Conservation (phyloP, 2,329 filamentous ascomycete genomes). For the Colletotrichum cuscutae region DNA sequence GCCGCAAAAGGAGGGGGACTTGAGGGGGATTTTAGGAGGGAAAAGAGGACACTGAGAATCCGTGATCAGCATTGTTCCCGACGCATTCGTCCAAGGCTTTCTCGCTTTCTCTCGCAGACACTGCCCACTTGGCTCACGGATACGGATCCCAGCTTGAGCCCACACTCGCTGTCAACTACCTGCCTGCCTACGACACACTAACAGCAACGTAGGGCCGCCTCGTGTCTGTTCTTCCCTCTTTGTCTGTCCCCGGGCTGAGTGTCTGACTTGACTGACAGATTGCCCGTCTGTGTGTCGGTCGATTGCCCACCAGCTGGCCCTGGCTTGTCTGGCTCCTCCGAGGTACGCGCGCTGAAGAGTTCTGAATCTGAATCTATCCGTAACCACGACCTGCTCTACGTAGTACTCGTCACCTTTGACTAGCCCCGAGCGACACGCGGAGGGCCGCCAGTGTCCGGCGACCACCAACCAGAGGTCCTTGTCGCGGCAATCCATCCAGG, state of each 20-base stretch:
- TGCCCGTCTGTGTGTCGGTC: conserved; percentile 16
- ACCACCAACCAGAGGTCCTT: neutral
- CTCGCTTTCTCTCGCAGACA: conserved; percentile 17
- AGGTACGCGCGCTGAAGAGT: conserved; percentile 10
- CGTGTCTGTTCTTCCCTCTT: conserved; percentile 4
- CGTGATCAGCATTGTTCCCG: conserved; percentile 5
- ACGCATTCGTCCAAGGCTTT: conserved; percentile 28
- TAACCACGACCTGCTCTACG: neutral
- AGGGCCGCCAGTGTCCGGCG: neutral
- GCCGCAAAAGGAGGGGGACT: conserved; percentile 1
- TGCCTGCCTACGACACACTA: conserved; percentile 5
- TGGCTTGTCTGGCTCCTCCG: neutral
- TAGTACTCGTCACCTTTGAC: conserved; percentile 5
- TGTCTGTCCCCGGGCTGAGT: neutral
- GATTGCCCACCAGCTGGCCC: neutral
- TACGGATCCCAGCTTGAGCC: neutral
- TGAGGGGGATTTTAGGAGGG: neutral
- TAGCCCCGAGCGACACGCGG: neutral
- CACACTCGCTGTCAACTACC: neutral
- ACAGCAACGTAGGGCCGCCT: neutral
- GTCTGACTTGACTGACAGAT: conserved; percentile 7
- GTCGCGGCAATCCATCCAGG: conserved; percentile 2
- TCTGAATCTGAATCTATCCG: conserved; percentile 4
- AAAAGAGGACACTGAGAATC: neutral
- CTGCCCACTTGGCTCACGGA: conserved; percentile 13